Conservation (phyloP, 495 filamentous ascomycete species). For the Penicillium malachiteum region DNA sequence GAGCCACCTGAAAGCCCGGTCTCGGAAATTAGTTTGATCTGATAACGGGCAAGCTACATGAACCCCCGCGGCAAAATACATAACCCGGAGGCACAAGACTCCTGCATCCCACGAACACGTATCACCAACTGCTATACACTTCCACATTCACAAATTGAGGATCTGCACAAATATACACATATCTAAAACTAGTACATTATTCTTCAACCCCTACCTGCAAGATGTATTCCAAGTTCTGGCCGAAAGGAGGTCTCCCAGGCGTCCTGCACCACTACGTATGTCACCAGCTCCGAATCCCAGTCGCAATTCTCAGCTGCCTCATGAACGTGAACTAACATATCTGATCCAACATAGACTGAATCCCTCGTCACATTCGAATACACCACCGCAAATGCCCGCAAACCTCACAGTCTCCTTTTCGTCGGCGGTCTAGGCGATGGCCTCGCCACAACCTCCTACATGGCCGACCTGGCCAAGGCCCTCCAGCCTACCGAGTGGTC, state of each 20-base stretch:
- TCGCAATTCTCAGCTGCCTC: not conserved
- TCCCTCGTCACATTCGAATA: conserved; percentile 49
- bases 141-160: not conserved
- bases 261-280: conserved; percentile 57
- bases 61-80: conserved; percentile 2
- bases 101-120: not conserved
- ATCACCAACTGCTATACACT: not conserved
- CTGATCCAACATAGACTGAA: conserved; percentile 34
- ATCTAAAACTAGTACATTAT: not conserved
- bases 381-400: conserved; percentile 24
- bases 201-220: not conserved
- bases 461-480: conserved; percentile 46
- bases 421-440: conserved; percentile 81
- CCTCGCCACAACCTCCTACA: conserved; percentile 65
- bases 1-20: not conserved
- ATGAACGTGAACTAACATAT: not conserved
- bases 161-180: not conserved
- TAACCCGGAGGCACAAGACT: not conserved
- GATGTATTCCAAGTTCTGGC: conserved; percentile 53
- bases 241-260: conserved; percentile 48
- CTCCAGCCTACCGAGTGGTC: conserved; percentile 60
- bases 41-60: conserved; percentile 9
- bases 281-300: conserved; percentile 1
- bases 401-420: conserved; percentile 71
- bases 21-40: conserved; percentile 11